Base-by-base conservation (phyloP, 2,329 filamentous ascomycete species). In the Fusarium cyanostomum region DNA sequence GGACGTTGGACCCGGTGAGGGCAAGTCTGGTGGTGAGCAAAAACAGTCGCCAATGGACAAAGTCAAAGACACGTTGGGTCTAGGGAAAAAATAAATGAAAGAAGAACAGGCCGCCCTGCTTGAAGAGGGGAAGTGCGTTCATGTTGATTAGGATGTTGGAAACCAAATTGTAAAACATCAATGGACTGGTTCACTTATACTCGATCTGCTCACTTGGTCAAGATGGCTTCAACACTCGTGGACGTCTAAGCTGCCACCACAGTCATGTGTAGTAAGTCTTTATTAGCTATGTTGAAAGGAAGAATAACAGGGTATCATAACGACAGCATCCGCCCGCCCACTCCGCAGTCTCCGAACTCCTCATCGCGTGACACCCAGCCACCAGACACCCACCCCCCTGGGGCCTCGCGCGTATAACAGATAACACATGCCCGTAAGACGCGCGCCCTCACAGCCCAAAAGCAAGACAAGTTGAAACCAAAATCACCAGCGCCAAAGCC, bases 61-160 rank as follows among this genome's bases (percentile, higher is more conserved):
- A 50, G 67, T 72, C n/a, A 74, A 74, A 54, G 68, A 64, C 2
- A 58, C 69, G 5, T 30, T 73, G 44, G 15, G 69, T 27, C 11
- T 74, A 45, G 66, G 67, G 1, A 69, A 72, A 63, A 69, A 61
- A 54, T 16, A 34, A 27, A 15, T 8, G 5, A 26, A 8, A 27
- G 2, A 11, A 18, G 18, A 11, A 9, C 7, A 31, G 3, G n/a
- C 0, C 8, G 33, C 12, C 31, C 0, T 28, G 8, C 27, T 12
- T 13, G 9, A n/a, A 15, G 15, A 18, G 34, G 30, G 16, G 24
- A 18, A 30, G 8, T 31, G 5, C 8, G 3, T 35, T 41, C 21
- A n/a, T 16, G 5, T 35, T 27, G 30, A n/a, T 30, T 16, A n/a
- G 37, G 62, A 35, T 45, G 33, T 52, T 21, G 28, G 44, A 16